phyloP scores from a whole-genome alignment of 1,284 basidiomycete genomes.

The Cronartium quercuum region DNA sequence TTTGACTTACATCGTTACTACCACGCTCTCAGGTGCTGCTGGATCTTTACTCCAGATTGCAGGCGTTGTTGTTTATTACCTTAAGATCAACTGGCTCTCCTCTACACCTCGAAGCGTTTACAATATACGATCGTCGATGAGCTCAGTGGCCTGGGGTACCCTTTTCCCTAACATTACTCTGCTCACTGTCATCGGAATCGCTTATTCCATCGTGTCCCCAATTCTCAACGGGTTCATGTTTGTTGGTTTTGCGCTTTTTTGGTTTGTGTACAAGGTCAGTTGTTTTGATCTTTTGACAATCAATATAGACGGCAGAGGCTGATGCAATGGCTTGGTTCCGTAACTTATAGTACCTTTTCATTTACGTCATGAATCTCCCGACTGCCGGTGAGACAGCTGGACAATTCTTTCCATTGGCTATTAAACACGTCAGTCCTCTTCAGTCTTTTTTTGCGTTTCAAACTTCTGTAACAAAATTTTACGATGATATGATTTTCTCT shows the following conservation, averaged over 20 bases:
- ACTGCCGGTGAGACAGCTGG: conserved; percentile 77
- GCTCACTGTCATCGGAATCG: conserved; percentile 48
- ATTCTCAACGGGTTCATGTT: conserved; percentile 86
- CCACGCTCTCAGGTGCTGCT: conserved; percentile 63
- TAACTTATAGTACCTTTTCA: conserved; percentile 49
- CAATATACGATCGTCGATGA: conserved; percentile 64
- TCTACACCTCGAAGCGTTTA: conserved; percentile 83
- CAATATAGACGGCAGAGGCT: not conserved
- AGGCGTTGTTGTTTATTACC: conserved; percentile 70
- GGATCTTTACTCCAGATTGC: conserved; percentile 73
- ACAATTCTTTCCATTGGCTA: conserved; percentile 88
- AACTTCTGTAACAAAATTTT: too few relatives aligned
- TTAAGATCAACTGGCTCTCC: conserved; percentile 74
- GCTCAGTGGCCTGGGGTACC: conserved; percentile 73
- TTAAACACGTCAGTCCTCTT: conserved; percentile 84
- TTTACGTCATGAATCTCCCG: conserved; percentile 62
- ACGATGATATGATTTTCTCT: not conserved
- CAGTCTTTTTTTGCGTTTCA: conserved; percentile 55
- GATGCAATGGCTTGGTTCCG: too few relatives aligned
- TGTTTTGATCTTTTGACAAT: conserved; percentile 60
- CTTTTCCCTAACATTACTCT: conserved; percentile 53
- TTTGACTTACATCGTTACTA: conserved; percentile 62
- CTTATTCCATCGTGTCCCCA: conserved; percentile 86
- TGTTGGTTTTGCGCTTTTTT: conserved; percentile 75
- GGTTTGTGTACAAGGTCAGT: conserved; percentile 73